Percentiles rank a stretch among this genome's conserved stretches.
phyloP scores from a whole-genome alignment of 2,329 filamentous ascomycete genomes.

The Domatiomyces globalis region DNA sequence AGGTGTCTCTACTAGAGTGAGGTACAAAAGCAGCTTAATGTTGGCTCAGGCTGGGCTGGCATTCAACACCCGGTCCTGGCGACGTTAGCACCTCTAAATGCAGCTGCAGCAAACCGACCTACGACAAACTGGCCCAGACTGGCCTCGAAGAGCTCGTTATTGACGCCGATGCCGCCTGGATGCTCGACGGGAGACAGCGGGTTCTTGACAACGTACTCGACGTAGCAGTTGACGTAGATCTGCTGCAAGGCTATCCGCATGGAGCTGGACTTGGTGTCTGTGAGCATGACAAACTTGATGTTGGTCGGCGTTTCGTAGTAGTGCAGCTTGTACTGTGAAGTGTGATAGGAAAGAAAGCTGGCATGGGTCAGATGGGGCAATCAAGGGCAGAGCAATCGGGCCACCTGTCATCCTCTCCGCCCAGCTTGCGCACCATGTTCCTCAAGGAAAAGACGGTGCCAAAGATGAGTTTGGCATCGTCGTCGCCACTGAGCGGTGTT shows the following conservation, averaged over 20 bases:
- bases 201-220: conserved; percentile 70
- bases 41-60: conserved; percentile 1
- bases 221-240: conserved; percentile 96
- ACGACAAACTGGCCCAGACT: conserved; percentile 40
- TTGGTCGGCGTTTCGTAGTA: conserved; percentile 97
- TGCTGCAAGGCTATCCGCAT: conserved; percentile 92
- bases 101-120: conserved; percentile 16
- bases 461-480: conserved; percentile 95
- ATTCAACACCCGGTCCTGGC: conserved; percentile 18
- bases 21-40: too few species aligned
- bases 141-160: conserved; percentile 51
- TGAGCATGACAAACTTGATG: conserved; percentile 92
- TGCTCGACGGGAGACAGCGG: conserved; percentile 49
- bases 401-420: conserved; percentile 70
- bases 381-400: conserved; percentile 5
- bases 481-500: conserved; percentile 43
- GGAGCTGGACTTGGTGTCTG: conserved; percentile 74
- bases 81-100: conserved; percentile 2
- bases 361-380: conserved; percentile 11
- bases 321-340: conserved; percentile 91
- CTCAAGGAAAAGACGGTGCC: conserved; percentile 91
- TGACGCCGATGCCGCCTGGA: conserved; percentile 46
- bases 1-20: too few species aligned
- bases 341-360: conserved; percentile 86
- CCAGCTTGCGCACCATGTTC: conserved; percentile 92